Evolutionary conservation across 352 stramenopile species (phyloP).

Genomic region (Phytophthora pluvialis): DNA sequence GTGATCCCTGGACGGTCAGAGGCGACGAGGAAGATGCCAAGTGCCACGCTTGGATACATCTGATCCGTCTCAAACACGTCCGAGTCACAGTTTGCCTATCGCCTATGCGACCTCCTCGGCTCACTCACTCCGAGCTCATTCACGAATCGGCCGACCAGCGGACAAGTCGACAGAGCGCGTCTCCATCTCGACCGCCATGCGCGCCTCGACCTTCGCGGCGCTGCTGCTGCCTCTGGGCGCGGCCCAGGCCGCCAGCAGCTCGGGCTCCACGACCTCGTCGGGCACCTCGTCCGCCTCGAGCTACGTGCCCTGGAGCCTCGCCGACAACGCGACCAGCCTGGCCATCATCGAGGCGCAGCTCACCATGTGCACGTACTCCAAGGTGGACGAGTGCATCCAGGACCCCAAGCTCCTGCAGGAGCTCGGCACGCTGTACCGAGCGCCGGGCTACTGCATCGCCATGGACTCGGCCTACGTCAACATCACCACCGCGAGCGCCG

Average conservation of each 20-base stretch:
- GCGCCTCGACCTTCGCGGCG: conserved; percentile 14
- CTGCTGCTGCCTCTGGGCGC: conserved; percentile 26
- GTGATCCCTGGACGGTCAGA: not conserved
- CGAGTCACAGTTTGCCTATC: not conserved
- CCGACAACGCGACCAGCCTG: conserved; percentile 46
- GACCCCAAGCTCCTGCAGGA: conserved; percentile 39
- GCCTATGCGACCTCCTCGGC: conserved; percentile 8
- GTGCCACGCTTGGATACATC: conserved; percentile 34
- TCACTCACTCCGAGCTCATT: conserved; percentile 7
- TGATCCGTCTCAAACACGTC: conserved; percentile 24
- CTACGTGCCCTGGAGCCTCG: conserved; percentile 46
- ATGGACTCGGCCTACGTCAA: conserved; percentile 62
- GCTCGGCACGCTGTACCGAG: conserved; percentile 48
- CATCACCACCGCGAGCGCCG: conserved; percentile 32
- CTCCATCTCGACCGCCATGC: conserved; percentile 8
- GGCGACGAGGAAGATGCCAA: not conserved
- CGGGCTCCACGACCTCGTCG: conserved; percentile 6
- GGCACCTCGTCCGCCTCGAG: conserved; percentile 29
- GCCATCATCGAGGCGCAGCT: conserved; percentile 41
- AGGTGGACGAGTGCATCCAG: conserved; percentile 59
- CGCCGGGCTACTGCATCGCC: conserved; percentile 50
- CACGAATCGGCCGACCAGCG: conserved; percentile 12
- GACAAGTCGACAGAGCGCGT: conserved; percentile 15
- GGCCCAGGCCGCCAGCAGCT: conserved; percentile 8
- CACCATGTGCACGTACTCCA: conserved; percentile 70